A percentile compares a stretch with the other conserved stretches of the same genome.
phyloP scores from a whole-genome alignment of 78 protist species.

The Mastigamoeba balamuthi region DNA sequence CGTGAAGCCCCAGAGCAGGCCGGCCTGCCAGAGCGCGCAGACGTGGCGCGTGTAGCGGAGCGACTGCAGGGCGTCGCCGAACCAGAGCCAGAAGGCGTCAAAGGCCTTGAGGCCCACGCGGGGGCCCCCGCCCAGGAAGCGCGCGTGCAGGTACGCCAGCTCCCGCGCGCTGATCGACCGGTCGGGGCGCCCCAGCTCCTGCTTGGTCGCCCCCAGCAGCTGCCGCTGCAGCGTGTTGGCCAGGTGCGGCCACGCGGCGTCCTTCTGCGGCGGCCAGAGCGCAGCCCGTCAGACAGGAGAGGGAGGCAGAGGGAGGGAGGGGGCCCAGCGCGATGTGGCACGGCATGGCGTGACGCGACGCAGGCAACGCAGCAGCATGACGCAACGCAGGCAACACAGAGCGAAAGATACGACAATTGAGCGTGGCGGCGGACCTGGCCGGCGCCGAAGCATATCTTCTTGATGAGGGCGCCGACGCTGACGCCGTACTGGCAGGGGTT shows the following conservation, averaged over 20 bases:
- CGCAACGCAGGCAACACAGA: too few relatives aligned
- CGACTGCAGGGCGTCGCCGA: constrained; percentile 40
- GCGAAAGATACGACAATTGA: too few relatives aligned
- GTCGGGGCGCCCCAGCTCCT: constrained; percentile 39
- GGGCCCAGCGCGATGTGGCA: too few relatives aligned
- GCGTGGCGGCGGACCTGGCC: too few relatives aligned
- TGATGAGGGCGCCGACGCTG: constrained; percentile 42
- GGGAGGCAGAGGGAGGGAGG: too few relatives aligned
- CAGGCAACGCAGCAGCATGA: too few relatives aligned
- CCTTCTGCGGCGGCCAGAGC: too few relatives aligned
- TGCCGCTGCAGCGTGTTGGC: constrained; percentile 41
- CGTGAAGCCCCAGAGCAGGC: constrained; percentile 48
- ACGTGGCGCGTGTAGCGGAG: constrained; percentile 36
- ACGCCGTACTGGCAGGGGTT: constrained; percentile 53
- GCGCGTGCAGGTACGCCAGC: constrained; percentile 35
- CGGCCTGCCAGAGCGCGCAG: constrained; percentile 52
- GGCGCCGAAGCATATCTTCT: constrained; percentile 52
- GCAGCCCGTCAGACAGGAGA: too few relatives aligned
- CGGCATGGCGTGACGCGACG: too few relatives aligned
- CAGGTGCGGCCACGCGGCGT: constrained; percentile 42
- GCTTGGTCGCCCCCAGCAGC: constrained; percentile 40
- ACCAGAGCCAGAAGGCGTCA: constrained; percentile 54
- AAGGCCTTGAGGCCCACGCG: constrained; percentile 36
- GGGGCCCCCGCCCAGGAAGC: constrained; percentile 26
- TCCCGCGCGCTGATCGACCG: constrained; percentile 31